A percentile compares a stretch with the other conserved stretches of the same genome.
phyloP scores from a whole-genome alignment of 495 filamentous ascomycete species.

The Talaromyces wortmannii region DNA sequence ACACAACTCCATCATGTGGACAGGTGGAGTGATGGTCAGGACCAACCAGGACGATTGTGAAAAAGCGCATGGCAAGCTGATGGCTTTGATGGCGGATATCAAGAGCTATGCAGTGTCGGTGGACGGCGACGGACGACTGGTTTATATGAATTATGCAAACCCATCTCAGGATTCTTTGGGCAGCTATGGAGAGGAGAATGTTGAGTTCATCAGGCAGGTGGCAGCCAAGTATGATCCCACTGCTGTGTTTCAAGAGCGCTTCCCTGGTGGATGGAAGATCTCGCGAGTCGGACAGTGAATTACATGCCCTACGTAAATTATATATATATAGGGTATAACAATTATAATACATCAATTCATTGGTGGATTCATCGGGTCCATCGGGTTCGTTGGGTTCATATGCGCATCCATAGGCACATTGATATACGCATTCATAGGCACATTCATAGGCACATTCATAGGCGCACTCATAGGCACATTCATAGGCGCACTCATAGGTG shows the following conservation, averaged over 20 bases:
- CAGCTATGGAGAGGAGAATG: slow-evolving; percentile 39
- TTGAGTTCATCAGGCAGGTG: slow-evolving; percentile 23
- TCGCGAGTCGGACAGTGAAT: background rate
- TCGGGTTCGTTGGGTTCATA: no score
- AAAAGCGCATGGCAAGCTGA: background rate
- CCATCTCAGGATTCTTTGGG: slow-evolving; percentile 33
- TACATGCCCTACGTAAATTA: no score
- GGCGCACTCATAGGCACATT: no score
- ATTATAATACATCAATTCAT: no score
- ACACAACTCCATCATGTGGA: no score
- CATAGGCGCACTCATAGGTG: no score
- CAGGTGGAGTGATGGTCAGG: no score
- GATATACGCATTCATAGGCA: no score
- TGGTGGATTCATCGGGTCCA: no score
- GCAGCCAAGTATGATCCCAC: slow-evolving; percentile 43
- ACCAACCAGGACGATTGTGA: background rate
- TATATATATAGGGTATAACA: no score
- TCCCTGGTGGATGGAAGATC: slow-evolving; percentile 32
- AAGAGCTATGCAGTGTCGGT: background rate
- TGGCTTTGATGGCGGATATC: background rate
- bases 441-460: no score
- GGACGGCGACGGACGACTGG: background rate
- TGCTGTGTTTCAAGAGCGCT: slow-evolving; percentile 40
- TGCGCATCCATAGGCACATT: no score
- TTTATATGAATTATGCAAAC: slow-evolving; percentile 32